phyloP scores from a whole-genome alignment of 306 rosid genomes.

The Trichosanthes truncata region DNA sequence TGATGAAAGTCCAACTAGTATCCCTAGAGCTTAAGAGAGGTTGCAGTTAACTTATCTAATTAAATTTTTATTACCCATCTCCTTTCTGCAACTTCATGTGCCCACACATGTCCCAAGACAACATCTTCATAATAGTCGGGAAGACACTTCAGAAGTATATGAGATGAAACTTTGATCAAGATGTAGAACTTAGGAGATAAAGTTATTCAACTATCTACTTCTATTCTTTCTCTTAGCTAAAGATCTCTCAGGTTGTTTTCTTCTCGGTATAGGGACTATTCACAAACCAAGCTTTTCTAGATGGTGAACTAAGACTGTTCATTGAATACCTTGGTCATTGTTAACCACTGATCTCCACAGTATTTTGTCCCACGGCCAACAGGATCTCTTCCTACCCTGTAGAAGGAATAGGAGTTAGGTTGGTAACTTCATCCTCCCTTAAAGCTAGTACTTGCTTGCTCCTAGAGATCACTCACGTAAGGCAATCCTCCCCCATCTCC shows the following conservation, averaged over 20 bases:
- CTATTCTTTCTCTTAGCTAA: too few relatives aligned
- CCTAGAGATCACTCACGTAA: not conserved
- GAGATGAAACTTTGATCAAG: too few relatives aligned
- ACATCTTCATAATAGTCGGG: too few relatives aligned
- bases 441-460: not conserved
- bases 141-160: too few relatives aligned
- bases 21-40: too few relatives aligned
- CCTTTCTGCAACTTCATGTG: too few relatives aligned
- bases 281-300: not conserved
- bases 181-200: too few relatives aligned
- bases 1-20: too few relatives aligned
- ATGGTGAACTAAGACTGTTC: not conserved
- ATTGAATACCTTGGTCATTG: not conserved
- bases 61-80: too few relatives aligned
- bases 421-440: not conserved
- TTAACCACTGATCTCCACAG: not conserved
- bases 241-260: not conserved
- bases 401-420: not conserved
- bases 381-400: not conserved
- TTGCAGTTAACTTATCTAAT: too few relatives aligned
- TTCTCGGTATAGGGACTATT: not conserved
- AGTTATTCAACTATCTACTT: too few relatives aligned
- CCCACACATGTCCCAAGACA: too few relatives aligned
- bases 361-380: not conserved
- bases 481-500: not conserved